Evolutionary conservation across 371 early-diverging fungal genomes (phyloP).

Genomic region (Amoeboaphelidium protococcarum): DNA sequence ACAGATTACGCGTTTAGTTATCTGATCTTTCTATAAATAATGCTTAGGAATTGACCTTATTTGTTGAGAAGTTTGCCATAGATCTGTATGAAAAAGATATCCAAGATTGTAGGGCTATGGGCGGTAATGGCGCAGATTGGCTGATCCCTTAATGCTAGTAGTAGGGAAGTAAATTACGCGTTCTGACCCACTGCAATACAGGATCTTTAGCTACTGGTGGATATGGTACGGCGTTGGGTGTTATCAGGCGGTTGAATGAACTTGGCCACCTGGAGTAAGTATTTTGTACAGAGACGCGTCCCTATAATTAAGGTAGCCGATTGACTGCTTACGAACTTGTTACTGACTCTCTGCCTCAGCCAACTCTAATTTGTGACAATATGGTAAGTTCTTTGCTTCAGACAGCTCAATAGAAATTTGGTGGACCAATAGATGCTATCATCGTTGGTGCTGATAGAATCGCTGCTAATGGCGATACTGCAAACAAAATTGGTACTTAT

Average conservation of each 20-base stretch:
- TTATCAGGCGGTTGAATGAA: constrained; percentile 47
- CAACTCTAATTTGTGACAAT: constrained; percentile 67
- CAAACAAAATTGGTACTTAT: constrained; percentile 93
- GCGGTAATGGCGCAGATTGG: constrained; percentile 41
- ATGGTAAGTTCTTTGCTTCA: constrained; percentile 65
- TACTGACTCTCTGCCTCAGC: constrained; percentile 54
- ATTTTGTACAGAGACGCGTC: constrained; percentile 83
- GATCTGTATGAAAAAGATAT: constrained; percentile 26
- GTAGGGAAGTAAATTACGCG: constrained; percentile 18
- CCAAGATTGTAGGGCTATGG: constrained; percentile 64
- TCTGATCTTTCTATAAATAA: neutral
- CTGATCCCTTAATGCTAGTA: constrained; percentile 11
- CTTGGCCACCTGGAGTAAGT: constrained; percentile 33
- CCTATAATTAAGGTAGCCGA: constrained; percentile 85
- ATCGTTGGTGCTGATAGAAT: constrained; percentile 92
- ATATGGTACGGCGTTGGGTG: constrained; percentile 24
- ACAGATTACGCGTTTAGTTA: constrained; percentile 15
- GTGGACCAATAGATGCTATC: constrained; percentile 38
- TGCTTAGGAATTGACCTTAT: constrained; percentile 24
- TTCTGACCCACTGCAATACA: constrained; percentile 89
- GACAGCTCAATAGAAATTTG: constrained; percentile 9
- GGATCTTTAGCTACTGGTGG: constrained; percentile 32
- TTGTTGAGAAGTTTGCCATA: constrained; percentile 18
- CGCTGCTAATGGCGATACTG: constrained; percentile 85
- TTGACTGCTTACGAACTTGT: constrained; percentile 81